phyloP scores from a whole-genome alignment of 129 eudicot genomes.

The Arctium lappa region DNA sequence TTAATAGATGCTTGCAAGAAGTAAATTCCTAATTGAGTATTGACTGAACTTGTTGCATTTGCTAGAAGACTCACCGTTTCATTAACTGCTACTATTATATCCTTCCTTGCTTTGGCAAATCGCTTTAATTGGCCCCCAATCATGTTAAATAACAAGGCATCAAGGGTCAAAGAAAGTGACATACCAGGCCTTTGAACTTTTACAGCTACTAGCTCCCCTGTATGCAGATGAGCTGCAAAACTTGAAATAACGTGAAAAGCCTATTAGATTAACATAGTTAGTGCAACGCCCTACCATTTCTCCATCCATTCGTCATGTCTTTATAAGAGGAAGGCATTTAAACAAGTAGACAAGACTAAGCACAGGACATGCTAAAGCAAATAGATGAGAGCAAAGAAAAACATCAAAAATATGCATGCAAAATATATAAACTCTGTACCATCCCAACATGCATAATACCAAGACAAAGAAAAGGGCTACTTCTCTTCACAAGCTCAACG shows the following conservation, averaged over 20 bases:
- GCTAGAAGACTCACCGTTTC: conserved; percentile 69
- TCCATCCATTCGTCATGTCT: background rate
- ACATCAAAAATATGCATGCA: background rate
- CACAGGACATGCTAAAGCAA: background rate
- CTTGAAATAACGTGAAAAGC: conserved; percentile 41
- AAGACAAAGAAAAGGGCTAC: background rate
- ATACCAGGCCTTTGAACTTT: conserved; percentile 98
- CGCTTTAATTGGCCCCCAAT: conserved; percentile 95
- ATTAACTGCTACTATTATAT: conserved; percentile 89
- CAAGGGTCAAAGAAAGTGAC: conserved; percentile 83
- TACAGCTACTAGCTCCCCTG: conserved; percentile 98
- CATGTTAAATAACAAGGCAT: conserved; percentile 90
- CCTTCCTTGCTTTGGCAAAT: conserved; percentile 96
- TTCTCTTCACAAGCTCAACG: background rate
- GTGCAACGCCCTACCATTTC: background rate
- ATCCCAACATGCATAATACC: background rate
- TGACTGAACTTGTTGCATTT: conserved; percentile 1
- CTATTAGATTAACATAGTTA: conserved; percentile 14
- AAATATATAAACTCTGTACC: background rate
- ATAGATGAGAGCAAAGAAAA: background rate
- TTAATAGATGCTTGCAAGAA: background rate
- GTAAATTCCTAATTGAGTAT: background rate
- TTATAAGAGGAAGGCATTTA: background rate
- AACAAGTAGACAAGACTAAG: background rate
- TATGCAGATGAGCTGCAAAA: conserved; percentile 97